Evolutionary conservation across 73 alveolate species (phyloP).

Genomic region (Halteria grandinella): DNA sequence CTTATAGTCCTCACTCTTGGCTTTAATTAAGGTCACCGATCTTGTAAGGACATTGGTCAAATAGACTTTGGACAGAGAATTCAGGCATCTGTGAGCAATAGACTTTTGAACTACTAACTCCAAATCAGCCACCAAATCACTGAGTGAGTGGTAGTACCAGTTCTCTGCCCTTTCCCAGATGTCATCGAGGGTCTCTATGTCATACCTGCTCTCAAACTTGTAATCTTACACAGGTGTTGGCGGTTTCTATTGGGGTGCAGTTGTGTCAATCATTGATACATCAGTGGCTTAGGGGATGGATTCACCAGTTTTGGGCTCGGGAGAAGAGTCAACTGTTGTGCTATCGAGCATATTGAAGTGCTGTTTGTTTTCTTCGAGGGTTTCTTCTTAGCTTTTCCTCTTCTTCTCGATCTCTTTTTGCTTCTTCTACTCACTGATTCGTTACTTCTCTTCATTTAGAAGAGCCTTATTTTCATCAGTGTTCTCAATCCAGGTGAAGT

Average conservation of each 20-base stretch:
- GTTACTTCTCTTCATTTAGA: neutral
- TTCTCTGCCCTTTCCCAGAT: slow-evolving; percentile 19
- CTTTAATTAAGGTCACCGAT: neutral
- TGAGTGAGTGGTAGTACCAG: slow-evolving; percentile 48
- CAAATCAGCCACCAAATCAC: slow-evolving; percentile 14
- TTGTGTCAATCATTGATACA: slow-evolving; percentile 1
- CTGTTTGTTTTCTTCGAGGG: neutral
- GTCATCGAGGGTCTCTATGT: slow-evolving; percentile 12
- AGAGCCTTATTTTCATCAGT: neutral
- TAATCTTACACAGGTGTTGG: neutral
- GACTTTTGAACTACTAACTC: neutral
- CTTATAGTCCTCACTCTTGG: slow-evolving; percentile 14
- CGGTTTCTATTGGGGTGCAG: neutral
- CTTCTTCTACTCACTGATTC: slow-evolving; percentile 8
- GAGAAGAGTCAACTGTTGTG: neutral
- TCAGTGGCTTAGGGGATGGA: neutral
- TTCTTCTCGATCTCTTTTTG: neutral
- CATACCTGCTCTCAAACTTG: neutral
- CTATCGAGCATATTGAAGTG: neutral
- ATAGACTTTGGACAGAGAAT: slow-evolving; percentile 26
- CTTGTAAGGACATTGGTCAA: neutral
- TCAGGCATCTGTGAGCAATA: slow-evolving; percentile 25
- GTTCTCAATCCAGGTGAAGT: slow-evolving; percentile 56
- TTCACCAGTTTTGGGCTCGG: neutral
- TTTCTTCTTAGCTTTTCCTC: too few species aligned